Base-by-base conservation (phyloP, 129 eudicot species). In the Chrysanthemum lavandulifolium region DNA sequence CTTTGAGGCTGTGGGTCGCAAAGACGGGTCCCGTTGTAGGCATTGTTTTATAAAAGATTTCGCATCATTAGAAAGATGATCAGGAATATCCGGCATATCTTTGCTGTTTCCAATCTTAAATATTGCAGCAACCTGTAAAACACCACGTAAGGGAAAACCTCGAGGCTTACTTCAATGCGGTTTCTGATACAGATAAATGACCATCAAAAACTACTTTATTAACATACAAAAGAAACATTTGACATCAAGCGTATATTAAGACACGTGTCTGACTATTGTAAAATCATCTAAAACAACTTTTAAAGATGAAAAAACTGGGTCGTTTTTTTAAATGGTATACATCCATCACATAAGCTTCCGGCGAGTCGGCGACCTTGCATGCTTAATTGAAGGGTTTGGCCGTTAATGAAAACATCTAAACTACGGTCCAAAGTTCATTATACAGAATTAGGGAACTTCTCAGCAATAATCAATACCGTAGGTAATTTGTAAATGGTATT, bases 91-190 rank as follows among this genome's bases (percentile, higher is more conserved):
- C 1, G 98, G 98, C 66, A 84, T 73, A 71, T 92, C 98, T 86
- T 84, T 92, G 89, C 98, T 92, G 82, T 92, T 92, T 74, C 98
- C 98, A 21, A 92, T 92, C 83, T 92, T 92, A 76, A 92, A 92
- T 73, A 92, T 92, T 47, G 98, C 98, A 50, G 98, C 98, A 54
- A 92, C 98, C 98, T 92, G 74, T 54, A 55, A 31, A 15, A 15
- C 53, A 15, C 16, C 8, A 65, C 3, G n/a, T 43, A n/a, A 40
- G 51, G 19, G 45, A 65, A 14, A 40, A 5, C 69, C 53, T 65
- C 13, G 1, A 40, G 14, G 14, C 69, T 19, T 53, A 14, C 58
- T 53, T 53, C 58, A 53, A 53, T 16, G 15, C 19, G 18, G 58
- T 53, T 14, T 16, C 58, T 53, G 58, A 53, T 53, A 53, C 8